Evolutionary conservation across 371 early-diverging fungal species (phyloP), one percentile per base, ranked within the genome.

Genomic region (Mucor velutinosus): DNA sequence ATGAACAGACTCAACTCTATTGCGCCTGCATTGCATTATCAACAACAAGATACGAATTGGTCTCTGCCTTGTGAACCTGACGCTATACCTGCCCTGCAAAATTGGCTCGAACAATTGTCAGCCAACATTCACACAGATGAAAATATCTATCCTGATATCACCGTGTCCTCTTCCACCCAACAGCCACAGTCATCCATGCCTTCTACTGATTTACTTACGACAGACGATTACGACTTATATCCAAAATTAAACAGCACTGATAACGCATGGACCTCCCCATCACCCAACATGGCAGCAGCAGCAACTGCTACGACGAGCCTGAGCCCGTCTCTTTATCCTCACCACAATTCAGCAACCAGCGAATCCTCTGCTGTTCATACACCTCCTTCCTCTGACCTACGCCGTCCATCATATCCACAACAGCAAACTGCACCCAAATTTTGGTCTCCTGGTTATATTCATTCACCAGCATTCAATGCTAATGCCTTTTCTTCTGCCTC

Each of bases 41-140:
- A 62, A 72, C 60, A 68, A 3, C 37, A 67, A 72, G 21, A 51
- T 29, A 21, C 59, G 39, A 39, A 65, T 58, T 74, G 77, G 71
- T 70, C 72, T 30, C 51, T 84, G 49, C 81, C 84, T 19, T 60
- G 75, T 23, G 72, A 74, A 21, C 70, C 74, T 23, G 76, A 81
- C 12, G 77, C 85, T 17, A 68, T 84, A 17, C 75, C 78, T 51
- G 71, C 76, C 0, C 62, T 85, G 27, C 83, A 77, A 33, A 73
- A 74, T 14, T 87, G 86, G 88, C 71, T 83, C 7, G 81, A 81
- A 49, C 81, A 83, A 56, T 60, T 83, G 1, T 79, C 79, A 27
- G 78, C 76, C 55, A 82, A 76, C 62, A 84, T 76, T 58, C 76
- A 67, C 59, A 80, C 74, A 29, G 79, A 70, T 57, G 70, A 62